Base-by-base conservation (phyloP, 2,329 filamentous ascomycete genomes). In the Colletotrichum sp. region DNA sequence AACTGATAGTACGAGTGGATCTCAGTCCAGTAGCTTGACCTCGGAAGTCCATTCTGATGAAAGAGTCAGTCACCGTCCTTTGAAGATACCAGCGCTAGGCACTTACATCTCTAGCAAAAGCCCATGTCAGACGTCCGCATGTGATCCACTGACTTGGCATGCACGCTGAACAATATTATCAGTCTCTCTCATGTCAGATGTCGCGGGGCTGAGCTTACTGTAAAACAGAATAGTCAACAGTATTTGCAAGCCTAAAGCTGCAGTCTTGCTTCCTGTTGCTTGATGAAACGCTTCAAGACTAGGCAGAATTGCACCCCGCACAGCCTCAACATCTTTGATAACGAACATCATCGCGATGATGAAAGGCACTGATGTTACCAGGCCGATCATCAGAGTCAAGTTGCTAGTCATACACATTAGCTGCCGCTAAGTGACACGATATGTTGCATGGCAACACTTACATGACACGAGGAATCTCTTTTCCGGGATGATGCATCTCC, bases 31-130 rank as follows among this genome's bases (percentile, higher is more conserved):
- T 80, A 83, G 2, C 73, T 49, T 8, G 81, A 80, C 52, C 57
- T 79, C 18, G 78, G 81, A 7, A 81, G 68, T 4, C 81, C 81
- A 34, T 76, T 55, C 77, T 79, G 16, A 26, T 60, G 15, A 26
- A 39, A 32, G 18, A 0, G 39, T 36, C 24, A 39, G 16, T 26
- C 21, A 7, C 12, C 36, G 52, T 57, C 16, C n/a, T 57, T 57
- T 13, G 64, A 24, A 30, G 6, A 26, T 26, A 57, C 12, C 24
- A 2, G 26, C 18, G 57, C 57, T 8, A 12, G 16, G 21, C 12
- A 60, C 80, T 79, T 78, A 82, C 81, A 68, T 84, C 83, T 39
- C 82, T 77, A 8, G 82, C 78, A 69, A 83, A 84, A 2, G 82
- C 83, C 82, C 83, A 84, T 3, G 82, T 77, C 21, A 84, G 75